phyloP scores from a whole-genome alignment of 2,329 filamentous ascomycete genomes.

The Aspergillus uvarum region DNA sequence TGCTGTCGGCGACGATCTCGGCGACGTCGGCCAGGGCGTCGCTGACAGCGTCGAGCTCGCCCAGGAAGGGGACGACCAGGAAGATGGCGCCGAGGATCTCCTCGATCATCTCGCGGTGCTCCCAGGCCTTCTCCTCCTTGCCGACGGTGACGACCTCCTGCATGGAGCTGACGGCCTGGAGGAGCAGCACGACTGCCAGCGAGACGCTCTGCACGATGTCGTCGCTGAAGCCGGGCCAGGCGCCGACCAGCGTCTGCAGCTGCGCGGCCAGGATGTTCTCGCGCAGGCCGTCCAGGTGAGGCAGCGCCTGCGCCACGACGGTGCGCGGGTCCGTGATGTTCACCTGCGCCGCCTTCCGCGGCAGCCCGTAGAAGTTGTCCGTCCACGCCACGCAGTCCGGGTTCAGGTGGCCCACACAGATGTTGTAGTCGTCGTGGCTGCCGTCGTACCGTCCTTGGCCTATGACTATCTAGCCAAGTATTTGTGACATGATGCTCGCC shows the following conservation, averaged over 20 bases:
- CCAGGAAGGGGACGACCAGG: conserved; percentile 13
- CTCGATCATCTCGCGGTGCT: conserved; percentile 14
- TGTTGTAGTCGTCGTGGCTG: background rate
- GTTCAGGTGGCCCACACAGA: background rate
- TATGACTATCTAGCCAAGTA: no score
- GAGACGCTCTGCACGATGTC: conserved; percentile 8
- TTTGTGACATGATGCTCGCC: background rate
- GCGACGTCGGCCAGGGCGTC: conserved; percentile 10
- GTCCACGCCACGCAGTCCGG: background rate
- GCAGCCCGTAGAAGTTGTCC: background rate
- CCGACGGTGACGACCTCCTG: conserved; percentile 13
- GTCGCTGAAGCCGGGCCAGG: conserved; percentile 4
- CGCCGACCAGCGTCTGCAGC: background rate
- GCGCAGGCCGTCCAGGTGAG: background rate
- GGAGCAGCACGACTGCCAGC: conserved; percentile 9
- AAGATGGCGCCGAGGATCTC: conserved; percentile 15
- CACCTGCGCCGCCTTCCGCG: background rate
- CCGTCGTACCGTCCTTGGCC: background rate
- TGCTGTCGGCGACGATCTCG: conserved; percentile 6
- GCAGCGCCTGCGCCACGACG: background rate
- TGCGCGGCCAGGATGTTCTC: background rate
- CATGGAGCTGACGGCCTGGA: conserved; percentile 11
- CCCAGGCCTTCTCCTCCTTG: conserved; percentile 8
- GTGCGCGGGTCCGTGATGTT: background rate
- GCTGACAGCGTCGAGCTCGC: conserved; percentile 4